Evolutionary conservation across 768 basidiomycete species (phyloP).

Genomic region (Termitomyces sp.): DNA sequence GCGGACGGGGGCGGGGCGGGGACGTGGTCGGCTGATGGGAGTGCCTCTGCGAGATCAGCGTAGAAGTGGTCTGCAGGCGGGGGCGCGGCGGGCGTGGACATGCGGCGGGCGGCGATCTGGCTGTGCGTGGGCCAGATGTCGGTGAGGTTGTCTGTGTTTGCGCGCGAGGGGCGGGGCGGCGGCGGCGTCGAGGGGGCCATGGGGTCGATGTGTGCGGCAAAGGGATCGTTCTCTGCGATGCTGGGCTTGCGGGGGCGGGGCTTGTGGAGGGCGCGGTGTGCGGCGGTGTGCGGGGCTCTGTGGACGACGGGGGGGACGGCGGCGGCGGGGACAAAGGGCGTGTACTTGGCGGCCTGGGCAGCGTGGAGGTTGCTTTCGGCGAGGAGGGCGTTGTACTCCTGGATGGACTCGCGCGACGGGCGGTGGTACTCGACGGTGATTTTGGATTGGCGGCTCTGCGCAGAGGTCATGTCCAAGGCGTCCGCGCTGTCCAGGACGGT

Average conservation of each 20-base stretch:
- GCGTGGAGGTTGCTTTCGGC: constrained; percentile 58
- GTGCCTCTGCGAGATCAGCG: constrained; percentile 43
- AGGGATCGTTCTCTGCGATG: constrained; percentile 55
- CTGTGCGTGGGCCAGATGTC: constrained; percentile 60
- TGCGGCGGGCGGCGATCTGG: constrained; percentile 44
- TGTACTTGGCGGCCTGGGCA: constrained; percentile 43
- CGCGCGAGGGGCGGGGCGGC: constrained; percentile 79
- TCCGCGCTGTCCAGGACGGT: constrained; percentile 11
- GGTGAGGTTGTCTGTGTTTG: constrained; percentile 79
- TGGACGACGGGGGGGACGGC: constrained; percentile 40
- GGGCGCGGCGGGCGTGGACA: constrained; percentile 45
- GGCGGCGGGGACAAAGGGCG: constrained; percentile 23
- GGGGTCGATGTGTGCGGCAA: constrained; percentile 37
- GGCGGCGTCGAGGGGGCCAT: constrained; percentile 34
- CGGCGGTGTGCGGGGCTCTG: too few relatives aligned
- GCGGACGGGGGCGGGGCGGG: neutral
- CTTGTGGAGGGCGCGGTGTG: constrained; percentile 56
- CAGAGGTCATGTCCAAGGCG: constrained; percentile 33
- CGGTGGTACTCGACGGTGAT: constrained; percentile 76
- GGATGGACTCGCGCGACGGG: constrained; percentile 72
- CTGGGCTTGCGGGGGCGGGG: constrained; percentile 49
- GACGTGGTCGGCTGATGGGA: constrained; percentile 25
- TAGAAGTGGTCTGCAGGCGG: constrained; percentile 35
- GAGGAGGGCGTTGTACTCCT: constrained; percentile 75
- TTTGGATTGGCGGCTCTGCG: constrained; percentile 55